Evolutionary conservation across 441 rosid species (phyloP).

Genomic region (Breynia disticha): DNA sequence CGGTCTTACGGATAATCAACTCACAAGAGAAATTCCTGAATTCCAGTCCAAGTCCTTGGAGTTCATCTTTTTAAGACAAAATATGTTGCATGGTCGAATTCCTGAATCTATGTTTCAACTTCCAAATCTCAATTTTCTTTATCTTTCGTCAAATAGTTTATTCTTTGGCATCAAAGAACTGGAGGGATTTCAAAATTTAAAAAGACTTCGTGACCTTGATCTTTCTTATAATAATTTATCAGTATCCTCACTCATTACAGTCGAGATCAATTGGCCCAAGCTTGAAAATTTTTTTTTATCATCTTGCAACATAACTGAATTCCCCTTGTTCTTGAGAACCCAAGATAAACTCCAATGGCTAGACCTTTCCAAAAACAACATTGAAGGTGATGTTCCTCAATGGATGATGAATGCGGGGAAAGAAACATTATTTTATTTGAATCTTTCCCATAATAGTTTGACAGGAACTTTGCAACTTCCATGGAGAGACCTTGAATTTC

Average conservation of each 20-base stretch:
- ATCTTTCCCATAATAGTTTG: conserved; percentile 7
- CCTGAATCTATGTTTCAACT: too few species aligned
- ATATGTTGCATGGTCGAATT: too few species aligned
- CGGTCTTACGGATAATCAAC: neutral
- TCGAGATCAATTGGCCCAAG: neutral
- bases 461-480: neutral
- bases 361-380: neutral
- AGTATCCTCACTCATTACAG: neutral
- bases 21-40: neutral
- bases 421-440: neutral
- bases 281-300: neutral
- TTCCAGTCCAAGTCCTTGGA: too few species aligned
- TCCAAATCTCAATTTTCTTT: too few species aligned
- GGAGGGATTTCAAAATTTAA: neutral
- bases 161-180: neutral
- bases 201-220: neutral
- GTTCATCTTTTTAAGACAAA: too few species aligned
- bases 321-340: neutral
- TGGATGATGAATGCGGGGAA: neutral
- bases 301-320: neutral
- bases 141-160: neutral
- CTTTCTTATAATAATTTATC: neutral
- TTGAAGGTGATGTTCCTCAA: neutral
- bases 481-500: neutral
- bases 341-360: neutral